These are phyloP conservation scores for Paramyrothecium roridum DNA, from an alignment of 2,329 filamentous ascomycete species.

Conservation along the genomic window DNA sequence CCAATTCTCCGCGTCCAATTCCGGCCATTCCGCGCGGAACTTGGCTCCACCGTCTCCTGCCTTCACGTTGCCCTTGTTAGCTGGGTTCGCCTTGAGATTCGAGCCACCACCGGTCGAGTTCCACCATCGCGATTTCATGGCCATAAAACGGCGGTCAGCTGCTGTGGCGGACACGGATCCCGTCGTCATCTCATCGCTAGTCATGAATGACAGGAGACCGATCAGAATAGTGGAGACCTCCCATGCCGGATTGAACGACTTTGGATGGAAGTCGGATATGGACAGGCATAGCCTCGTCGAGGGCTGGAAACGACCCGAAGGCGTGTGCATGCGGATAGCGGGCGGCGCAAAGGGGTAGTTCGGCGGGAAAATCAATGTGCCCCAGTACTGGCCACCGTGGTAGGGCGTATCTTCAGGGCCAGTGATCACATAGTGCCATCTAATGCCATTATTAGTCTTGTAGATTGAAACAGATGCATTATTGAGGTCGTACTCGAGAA, in stretches of 20 bases:
- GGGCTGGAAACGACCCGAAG: conserved; percentile 90
- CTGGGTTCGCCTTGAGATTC: conserved; percentile 49
- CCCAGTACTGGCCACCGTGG: conserved; percentile 95
- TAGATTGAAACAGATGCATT: neutral
- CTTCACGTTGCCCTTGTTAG: conserved; percentile 75
- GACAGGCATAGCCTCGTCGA: conserved; percentile 89
- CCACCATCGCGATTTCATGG: conserved; percentile 85
- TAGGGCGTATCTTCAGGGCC: conserved; percentile 94
- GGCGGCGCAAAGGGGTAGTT: conserved; percentile 98
- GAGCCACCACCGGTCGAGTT: conserved; percentile 90
- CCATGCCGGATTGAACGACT: conserved; percentile 98
- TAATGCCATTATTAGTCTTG: conserved; percentile 26
- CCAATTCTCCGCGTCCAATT: conserved; percentile 85
- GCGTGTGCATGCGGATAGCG: conserved; percentile 98
- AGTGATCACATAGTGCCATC: conserved; percentile 94
- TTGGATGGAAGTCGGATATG: conserved; percentile 96
- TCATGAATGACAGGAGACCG: conserved; percentile 95
- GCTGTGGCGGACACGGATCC: conserved; percentile 78
- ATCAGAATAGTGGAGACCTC: conserved; percentile 96
- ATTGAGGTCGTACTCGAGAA: conserved; percentile 67
- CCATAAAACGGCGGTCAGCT: conserved; percentile 73
- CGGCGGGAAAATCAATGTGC: conserved; percentile 88
- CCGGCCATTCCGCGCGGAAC: conserved; percentile 86
- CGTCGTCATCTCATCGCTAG: conserved; percentile 96
- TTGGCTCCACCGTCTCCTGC: conserved; percentile 89